Conservation (phyloP, 2,329 filamentous ascomycete genomes). For the Aspergillus candidus region DNA sequence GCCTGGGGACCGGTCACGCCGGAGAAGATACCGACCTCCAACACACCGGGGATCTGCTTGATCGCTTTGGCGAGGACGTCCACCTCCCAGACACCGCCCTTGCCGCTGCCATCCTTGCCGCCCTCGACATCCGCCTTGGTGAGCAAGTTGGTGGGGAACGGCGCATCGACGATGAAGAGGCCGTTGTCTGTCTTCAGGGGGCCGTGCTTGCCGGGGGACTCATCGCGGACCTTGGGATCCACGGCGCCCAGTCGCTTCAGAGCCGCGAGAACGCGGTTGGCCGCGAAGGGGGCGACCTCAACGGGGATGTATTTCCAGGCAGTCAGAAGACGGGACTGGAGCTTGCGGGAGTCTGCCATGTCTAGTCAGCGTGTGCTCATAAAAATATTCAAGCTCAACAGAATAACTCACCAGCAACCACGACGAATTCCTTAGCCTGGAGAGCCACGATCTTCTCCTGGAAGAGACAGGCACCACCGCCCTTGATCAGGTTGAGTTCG, state of each 20-base stretch:
- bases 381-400: neutral
- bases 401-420: constrained; percentile 62
- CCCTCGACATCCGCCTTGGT: constrained; percentile 52
- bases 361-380: neutral
- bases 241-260: constrained; percentile 67
- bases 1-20: constrained; percentile 71
- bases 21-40: constrained; percentile 87
- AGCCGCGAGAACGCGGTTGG: constrained; percentile 66
- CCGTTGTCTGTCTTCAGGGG: constrained; percentile 80
- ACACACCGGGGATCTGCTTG: constrained; percentile 75
- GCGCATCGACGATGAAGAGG: constrained; percentile 88
- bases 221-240: constrained; percentile 64
- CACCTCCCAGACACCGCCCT: constrained; percentile 72
- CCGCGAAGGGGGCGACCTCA: constrained; percentile 82
- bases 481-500: constrained; percentile 94
- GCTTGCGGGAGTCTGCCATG: constrained; percentile 74
- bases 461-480: constrained; percentile 92
- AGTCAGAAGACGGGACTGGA: constrained; percentile 65
- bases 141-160: constrained; percentile 64
- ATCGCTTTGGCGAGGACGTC: constrained; percentile 65
- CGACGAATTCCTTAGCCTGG: constrained; percentile 76
- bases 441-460: constrained; percentile 95
- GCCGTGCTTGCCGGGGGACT: constrained; percentile 69
- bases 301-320: constrained; percentile 84
- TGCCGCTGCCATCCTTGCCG: constrained; percentile 48